Percentiles rank a stretch among this genome's conserved stretches.
These are phyloP conservation scores for Mytilinidion resinicola DNA, from an alignment of 495 filamentous ascomycete genomes.

Conservation along the genomic window DNA sequence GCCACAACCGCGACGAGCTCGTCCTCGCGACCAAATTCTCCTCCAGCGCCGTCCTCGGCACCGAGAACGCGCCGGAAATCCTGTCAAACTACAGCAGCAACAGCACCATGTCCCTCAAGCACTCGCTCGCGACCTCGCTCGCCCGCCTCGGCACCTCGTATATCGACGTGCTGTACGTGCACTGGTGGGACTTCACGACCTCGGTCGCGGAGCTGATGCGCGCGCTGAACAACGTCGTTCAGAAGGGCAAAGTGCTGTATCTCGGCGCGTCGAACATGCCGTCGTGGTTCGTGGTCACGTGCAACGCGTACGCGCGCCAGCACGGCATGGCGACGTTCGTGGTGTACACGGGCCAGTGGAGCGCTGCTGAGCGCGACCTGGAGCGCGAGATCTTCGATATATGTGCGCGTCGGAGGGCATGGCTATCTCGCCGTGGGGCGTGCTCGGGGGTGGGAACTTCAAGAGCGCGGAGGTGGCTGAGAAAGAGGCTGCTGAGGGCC, in stretches of 20 bases:
- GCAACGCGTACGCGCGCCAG: slow-evolving; percentile 31
- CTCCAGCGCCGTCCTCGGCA: slow-evolving; percentile 9
- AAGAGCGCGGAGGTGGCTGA: slow-evolving; percentile 13
- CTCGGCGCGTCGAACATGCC: slow-evolving; percentile 38
- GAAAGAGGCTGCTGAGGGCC: slow-evolving; percentile 24
- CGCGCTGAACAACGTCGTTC: slow-evolving; percentile 31
- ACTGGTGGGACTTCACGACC: slow-evolving; percentile 38
- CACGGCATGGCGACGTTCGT: slow-evolving; percentile 54
- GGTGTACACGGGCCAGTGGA: slow-evolving; percentile 63
- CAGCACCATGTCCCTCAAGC: slow-evolving; percentile 44
- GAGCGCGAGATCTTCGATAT: slow-evolving; percentile 53
- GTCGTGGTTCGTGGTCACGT: slow-evolving; percentile 36
- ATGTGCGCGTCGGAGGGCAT: slow-evolving; percentile 35
- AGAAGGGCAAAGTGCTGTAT: slow-evolving; percentile 36
- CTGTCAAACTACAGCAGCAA: slow-evolving; percentile 37
- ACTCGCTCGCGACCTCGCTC: slow-evolving; percentile 50
- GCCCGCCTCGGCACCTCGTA: slow-evolving; percentile 58
- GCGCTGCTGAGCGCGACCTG: slow-evolving; percentile 38
- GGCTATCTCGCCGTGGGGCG: slow-evolving; percentile 37
- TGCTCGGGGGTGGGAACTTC: slow-evolving; percentile 35
- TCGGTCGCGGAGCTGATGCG: slow-evolving; percentile 37
- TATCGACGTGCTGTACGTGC: slow-evolving; percentile 50
- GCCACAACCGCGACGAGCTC: slow-evolving; percentile 51
- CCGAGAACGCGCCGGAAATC: not conserved
- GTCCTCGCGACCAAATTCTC: slow-evolving; percentile 71